Evolutionary conservation across 495 filamentous ascomycete species (phyloP).

Genomic region (Penicillium diatomitis): DNA sequence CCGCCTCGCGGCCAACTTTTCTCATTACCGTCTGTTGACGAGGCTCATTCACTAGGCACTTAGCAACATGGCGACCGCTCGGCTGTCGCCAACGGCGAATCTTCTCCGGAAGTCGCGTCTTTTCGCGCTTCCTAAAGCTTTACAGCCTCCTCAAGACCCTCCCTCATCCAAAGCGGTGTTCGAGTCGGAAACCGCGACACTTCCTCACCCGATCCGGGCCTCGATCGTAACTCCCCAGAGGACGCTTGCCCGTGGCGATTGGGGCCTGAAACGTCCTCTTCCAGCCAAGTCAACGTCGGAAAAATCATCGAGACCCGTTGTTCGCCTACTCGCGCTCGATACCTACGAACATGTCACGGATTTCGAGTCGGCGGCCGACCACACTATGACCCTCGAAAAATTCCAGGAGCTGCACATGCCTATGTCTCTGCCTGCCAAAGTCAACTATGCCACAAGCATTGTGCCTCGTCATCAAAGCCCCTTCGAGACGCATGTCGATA

Average conservation of each 20-base stretch:
- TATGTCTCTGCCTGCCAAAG: conserved; percentile 40
- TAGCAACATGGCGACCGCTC: conserved; percentile 39
- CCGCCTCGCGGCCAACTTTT: conserved; percentile 29
- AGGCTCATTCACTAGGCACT: conserved; percentile 16
- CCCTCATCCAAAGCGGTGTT: conserved; percentile 31
- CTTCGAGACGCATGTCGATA: conserved; percentile 41
- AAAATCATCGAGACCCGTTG: conserved; percentile 56
- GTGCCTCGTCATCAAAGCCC: conserved; percentile 36
- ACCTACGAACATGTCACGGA: conserved; percentile 88
- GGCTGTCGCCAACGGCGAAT: conserved; percentile 52
- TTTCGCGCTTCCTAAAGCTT: conserved; percentile 52
- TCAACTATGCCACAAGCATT: conserved; percentile 21
- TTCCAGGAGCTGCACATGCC: conserved; percentile 75
- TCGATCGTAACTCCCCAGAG: conserved; percentile 70
- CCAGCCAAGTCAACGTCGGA: conserved; percentile 62
- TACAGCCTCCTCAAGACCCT: conserved; percentile 37
- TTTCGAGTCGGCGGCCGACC: conserved; percentile 75
- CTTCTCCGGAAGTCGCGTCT: conserved; percentile 56
- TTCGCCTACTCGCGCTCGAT: conserved; percentile 67
- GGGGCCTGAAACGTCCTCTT: conserved; percentile 85
- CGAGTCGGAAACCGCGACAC: conserved; percentile 59
- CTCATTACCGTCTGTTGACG: conserved; percentile 13
- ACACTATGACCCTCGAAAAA: conserved; percentile 72
- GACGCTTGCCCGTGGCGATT: conserved; percentile 75
- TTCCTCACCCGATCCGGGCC: conserved; percentile 71